phyloP scores from a whole-genome alignment of 345 rosid genomes.

The Euclidium syriacum region DNA sequence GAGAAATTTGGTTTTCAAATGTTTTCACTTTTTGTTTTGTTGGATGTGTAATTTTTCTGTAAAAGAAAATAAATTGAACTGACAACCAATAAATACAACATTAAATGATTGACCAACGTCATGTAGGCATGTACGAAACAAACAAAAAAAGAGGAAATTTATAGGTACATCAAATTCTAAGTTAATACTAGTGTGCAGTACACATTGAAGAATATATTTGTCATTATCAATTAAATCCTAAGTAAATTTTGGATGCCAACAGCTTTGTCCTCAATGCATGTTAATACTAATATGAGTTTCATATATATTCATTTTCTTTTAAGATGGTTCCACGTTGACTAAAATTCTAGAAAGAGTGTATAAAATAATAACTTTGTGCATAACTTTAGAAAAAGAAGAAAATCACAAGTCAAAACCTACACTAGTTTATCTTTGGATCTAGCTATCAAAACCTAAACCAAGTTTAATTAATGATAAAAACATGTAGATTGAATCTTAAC shows the following conservation, averaged over 20 bases:
- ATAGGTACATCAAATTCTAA: neutral
- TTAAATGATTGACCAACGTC: slow-evolving; percentile 8
- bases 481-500: too few species aligned
- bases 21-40: neutral
- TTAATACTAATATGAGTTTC: neutral
- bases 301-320: neutral
- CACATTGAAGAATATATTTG: neutral
- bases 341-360: too few species aligned
- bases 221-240: slow-evolving; percentile 1
- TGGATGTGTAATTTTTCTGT: neutral
- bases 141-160: neutral
- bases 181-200: too few species aligned
- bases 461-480: too few species aligned
- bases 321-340: neutral
- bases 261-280: neutral
- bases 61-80: neutral
- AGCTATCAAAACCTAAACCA: too few species aligned
- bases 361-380: too few species aligned
- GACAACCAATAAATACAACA: neutral
- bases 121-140: neutral
- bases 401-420: too few species aligned
- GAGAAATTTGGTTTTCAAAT: neutral
- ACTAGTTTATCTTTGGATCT: too few species aligned
- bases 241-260: neutral
- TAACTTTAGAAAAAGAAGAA: too few species aligned